Conservation (phyloP, 306 rosid genomes). For the Biancaea sappan region DNA sequence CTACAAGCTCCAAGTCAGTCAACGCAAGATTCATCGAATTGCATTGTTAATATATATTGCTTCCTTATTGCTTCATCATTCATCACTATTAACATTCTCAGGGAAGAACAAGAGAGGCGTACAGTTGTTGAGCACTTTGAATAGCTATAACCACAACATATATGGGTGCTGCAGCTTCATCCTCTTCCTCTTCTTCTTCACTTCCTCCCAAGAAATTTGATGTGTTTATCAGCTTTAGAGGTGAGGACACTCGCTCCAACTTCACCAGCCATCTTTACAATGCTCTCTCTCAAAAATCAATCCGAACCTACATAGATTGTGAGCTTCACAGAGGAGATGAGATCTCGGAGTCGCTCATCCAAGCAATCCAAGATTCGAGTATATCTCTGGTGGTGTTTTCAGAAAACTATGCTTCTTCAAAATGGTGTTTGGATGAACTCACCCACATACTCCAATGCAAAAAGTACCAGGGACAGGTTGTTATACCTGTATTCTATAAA, state of each 20-base stretch:
- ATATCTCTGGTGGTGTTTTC: not conserved
- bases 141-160: not conserved
- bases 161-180: not conserved
- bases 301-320: not conserved
- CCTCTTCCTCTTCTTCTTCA: not conserved
- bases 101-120: not conserved
- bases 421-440: not conserved
- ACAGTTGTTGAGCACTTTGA: not conserved
- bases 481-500: not conserved
- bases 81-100: not conserved
- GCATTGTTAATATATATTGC: too few species aligned
- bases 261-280: not conserved
- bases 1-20: too few species aligned
- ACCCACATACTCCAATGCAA: not conserved
- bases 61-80: too few species aligned
- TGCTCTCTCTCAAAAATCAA: too few species aligned
- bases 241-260: not conserved
- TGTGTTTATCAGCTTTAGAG: not conserved
- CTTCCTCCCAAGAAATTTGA: not conserved
- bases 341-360: not conserved
- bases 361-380: not conserved
- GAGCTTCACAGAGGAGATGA: not conserved
- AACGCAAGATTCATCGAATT: too few species aligned
- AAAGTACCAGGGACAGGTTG: not conserved
- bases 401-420: not conserved